These are phyloP conservation scores for Wickerhamomyces chaumierensis DNA, from an alignment of 805 yeast genomes.

Conservation along the genomic window DNA sequence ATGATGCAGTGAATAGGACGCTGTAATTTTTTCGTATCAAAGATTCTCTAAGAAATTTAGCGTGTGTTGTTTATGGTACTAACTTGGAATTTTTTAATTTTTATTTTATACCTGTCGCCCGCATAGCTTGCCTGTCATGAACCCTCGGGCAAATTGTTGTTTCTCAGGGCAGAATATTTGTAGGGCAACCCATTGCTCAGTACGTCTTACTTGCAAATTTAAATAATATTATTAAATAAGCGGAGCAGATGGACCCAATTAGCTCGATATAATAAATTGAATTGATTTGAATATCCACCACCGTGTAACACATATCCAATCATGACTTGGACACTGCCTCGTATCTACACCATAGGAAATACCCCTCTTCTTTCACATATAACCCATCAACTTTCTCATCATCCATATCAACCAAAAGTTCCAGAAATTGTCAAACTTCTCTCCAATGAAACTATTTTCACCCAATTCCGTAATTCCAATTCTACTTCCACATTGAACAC, in stretches of 20 bases:
- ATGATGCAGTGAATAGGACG: conserved; percentile 35
- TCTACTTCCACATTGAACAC: conserved; percentile 23
- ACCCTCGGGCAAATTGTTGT: too few species aligned
- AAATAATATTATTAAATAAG: too few species aligned
- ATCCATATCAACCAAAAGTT: conserved; percentile 19
- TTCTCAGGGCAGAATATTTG: too few species aligned
- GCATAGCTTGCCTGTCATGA: too few species aligned
- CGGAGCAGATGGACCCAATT: too few species aligned
- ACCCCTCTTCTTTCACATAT: background rate
- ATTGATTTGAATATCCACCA: too few species aligned
- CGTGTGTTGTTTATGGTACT: background rate
- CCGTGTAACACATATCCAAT: background rate
- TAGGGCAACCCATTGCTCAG: too few species aligned
- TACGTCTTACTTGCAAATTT: too few species aligned
- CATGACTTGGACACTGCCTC: background rate
- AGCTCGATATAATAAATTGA: too few species aligned
- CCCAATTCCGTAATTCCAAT: conserved; percentile 28
- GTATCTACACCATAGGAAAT: conserved; percentile 2
- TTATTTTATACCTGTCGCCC: too few species aligned
- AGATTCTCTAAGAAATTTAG: conserved; percentile 10
- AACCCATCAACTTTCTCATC: background rate
- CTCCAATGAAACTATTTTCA: conserved; percentile 28
- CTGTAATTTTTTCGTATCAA: conserved; percentile 25
- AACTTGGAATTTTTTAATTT: too few species aligned
- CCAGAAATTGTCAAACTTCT: conserved; percentile 32